Percentiles rank a stretch among this genome's conserved stretches.
These are phyloP conservation scores for Backusella australiensis DNA, from an alignment of 192 early-diverging fungal species.

Conservation along the genomic window DNA sequence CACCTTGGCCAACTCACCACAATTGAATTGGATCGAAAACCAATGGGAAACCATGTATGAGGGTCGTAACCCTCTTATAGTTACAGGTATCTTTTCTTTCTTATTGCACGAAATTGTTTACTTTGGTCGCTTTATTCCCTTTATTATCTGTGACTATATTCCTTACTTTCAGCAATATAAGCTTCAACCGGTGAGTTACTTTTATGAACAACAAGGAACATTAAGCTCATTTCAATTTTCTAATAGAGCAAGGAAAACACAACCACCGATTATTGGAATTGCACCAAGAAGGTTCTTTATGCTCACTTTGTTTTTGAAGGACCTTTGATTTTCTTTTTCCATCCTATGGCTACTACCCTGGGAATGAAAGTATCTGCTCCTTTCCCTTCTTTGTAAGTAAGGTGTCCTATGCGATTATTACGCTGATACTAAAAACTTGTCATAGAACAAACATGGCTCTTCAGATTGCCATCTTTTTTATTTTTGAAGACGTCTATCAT, in stretches of 20 bases:
- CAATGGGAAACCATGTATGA: constrained; percentile 64
- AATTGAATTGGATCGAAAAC: constrained; percentile 44
- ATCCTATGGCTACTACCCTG: constrained; percentile 77
- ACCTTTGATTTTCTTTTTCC: constrained; percentile 87
- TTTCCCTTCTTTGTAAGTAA: constrained; percentile 70
- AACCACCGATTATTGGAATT: constrained; percentile 66
- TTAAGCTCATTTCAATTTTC: too few species aligned
- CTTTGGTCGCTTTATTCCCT: constrained; percentile 88
- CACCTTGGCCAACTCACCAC: not conserved
- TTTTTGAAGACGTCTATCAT: constrained; percentile 87
- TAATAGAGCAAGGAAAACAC: constrained; percentile 62
- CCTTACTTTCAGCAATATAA: constrained; percentile 85
- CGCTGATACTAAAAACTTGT: not conserved
- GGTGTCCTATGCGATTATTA: not conserved
- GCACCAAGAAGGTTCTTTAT: constrained; percentile 63
- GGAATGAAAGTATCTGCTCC: constrained; percentile 87
- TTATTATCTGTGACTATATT: constrained; percentile 79
- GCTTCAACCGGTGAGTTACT: constrained; percentile 67
- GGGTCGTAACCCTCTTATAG: constrained; percentile 65
- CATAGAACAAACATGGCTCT: constrained; percentile 30
- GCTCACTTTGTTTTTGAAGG: constrained; percentile 83
- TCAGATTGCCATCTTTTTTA: constrained; percentile 73
- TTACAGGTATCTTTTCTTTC: constrained; percentile 75
- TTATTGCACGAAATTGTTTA: constrained; percentile 87
- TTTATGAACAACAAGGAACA: not conserved